A percentile compares a stretch with the other conserved stretches of the same genome.
phyloP scores from a whole-genome alignment of 1,284 basidiomycete species.

The Rhodofomes roseus region DNA sequence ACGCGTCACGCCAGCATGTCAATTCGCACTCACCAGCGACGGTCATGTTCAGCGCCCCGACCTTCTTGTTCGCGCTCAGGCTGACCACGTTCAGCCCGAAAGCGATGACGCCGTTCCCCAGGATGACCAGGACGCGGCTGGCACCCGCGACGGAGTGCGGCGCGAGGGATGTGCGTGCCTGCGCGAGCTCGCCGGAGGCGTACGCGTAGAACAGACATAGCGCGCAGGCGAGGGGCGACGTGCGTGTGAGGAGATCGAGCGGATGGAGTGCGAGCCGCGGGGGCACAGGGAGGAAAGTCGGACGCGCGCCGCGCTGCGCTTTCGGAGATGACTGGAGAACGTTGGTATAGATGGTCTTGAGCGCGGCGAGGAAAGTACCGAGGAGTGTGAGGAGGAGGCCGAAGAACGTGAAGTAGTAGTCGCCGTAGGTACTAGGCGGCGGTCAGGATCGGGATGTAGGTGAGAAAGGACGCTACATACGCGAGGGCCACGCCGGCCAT shows the following conservation, averaged over 20 bases:
- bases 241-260: constrained; percentile 79
- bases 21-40: constrained; percentile 63
- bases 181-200: constrained; percentile 73
- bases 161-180: constrained; percentile 42
- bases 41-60: constrained; percentile 83
- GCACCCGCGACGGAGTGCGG: constrained; percentile 27
- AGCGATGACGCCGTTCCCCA: constrained; percentile 81
- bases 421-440: constrained; percentile 74
- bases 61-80: constrained; percentile 88
- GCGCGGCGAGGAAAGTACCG: constrained; percentile 84
- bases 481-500: constrained; percentile 90
- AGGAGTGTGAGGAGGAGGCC: constrained; percentile 84
- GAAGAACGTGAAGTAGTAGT: constrained; percentile 82
- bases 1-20: constrained; percentile 2
- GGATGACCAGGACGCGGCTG: constrained; percentile 50
- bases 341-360: constrained; percentile 90
- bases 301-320: constrained; percentile 10
- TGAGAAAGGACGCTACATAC: constrained; percentile 45
- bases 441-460: background rate
- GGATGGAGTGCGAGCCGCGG: constrained; percentile 67
- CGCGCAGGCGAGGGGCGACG: constrained; percentile 85
- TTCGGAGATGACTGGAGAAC: constrained; percentile 55
- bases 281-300: constrained; percentile 31
- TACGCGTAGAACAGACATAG: constrained; percentile 80
- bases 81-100: constrained; percentile 90